phyloP scores from a whole-genome alignment of 805 yeast species.

The Cyberlindnera mycetangii region DNA sequence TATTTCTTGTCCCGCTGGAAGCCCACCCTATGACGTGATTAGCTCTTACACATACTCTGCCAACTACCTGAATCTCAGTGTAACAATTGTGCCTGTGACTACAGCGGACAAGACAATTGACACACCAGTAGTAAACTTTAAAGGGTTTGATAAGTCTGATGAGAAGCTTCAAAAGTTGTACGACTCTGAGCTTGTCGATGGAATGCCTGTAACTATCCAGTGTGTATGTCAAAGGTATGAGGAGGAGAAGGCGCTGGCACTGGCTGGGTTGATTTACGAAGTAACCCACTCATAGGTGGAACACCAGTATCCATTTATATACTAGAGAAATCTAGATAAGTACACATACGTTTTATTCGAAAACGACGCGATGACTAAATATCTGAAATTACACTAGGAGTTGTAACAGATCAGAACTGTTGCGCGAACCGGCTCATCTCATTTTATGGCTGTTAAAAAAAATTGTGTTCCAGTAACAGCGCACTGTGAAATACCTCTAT shows the following conservation, averaged over 20 bases:
- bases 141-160: conserved; percentile 18
- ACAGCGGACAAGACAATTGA: conserved; percentile 42
- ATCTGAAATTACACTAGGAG: too few relatives aligned
- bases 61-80: conserved; percentile 70
- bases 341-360: too few relatives aligned
- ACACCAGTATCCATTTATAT: too few relatives aligned
- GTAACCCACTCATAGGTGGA: too few relatives aligned
- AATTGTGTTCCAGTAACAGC: not conserved
- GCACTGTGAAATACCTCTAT: not conserved
- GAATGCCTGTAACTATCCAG: conserved; percentile 52
- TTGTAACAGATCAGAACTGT: not conserved
- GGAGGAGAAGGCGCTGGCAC: conserved; percentile 47
- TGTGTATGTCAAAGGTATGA: conserved; percentile 46
- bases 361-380: too few relatives aligned
- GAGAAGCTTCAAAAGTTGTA: conserved; percentile 30
- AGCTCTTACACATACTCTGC: conserved; percentile 78
- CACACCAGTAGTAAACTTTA: conserved; percentile 34
- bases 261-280: conserved; percentile 29
- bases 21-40: conserved; percentile 55
- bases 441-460: not conserved
- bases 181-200: conserved; percentile 46
- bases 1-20: conserved; percentile 44
- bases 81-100: conserved; percentile 57
- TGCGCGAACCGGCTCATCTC: conserved; percentile 3
- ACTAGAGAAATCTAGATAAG: too few relatives aligned